Percentiles rank a stretch among this genome's conserved stretches.
Conservation (phyloP, 1,284 basidiomycete species). For the Afroboletus lepidellus region DNA sequence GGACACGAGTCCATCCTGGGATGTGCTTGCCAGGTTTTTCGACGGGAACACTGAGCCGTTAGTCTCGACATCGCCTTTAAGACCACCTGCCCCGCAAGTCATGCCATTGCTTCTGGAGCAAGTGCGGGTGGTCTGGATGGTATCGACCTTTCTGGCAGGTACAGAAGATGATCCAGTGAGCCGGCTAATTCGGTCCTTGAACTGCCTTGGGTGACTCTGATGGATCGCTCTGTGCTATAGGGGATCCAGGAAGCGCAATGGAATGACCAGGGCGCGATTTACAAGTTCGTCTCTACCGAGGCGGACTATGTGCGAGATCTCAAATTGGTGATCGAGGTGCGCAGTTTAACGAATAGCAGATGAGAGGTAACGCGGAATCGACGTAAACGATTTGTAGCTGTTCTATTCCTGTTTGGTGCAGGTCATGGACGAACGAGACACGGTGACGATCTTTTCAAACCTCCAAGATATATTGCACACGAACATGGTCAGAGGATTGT, state of each 20-base stretch:
- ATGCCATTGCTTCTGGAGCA: too few species aligned
- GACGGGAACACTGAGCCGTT: too few species aligned
- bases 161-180: too few species aligned
- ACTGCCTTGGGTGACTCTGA: conserved; percentile 86
- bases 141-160: too few species aligned
- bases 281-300: conserved; percentile 90
- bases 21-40: too few species aligned
- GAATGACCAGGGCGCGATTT: conserved; percentile 88
- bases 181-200: conserved; percentile 71
- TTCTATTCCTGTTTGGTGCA: conserved; percentile 83
- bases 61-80: too few species aligned
- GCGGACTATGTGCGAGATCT: conserved; percentile 84
- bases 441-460: conserved; percentile 88
- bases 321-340: conserved; percentile 85
- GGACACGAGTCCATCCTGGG: too few species aligned
- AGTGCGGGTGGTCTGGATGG: too few species aligned
- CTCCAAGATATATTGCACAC: conserved; percentile 87
- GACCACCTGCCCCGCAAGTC: too few species aligned
- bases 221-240: conserved; percentile 78
- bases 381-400: conserved; percentile 39
- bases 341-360: neutral
- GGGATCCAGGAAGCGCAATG: conserved; percentile 77
- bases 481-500: conserved; percentile 63
- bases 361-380: neutral
- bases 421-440: conserved; percentile 75